phyloP scores from a whole-genome alignment of 2,329 filamentous ascomycete species.

The Epichloe aotearoae region DNA sequence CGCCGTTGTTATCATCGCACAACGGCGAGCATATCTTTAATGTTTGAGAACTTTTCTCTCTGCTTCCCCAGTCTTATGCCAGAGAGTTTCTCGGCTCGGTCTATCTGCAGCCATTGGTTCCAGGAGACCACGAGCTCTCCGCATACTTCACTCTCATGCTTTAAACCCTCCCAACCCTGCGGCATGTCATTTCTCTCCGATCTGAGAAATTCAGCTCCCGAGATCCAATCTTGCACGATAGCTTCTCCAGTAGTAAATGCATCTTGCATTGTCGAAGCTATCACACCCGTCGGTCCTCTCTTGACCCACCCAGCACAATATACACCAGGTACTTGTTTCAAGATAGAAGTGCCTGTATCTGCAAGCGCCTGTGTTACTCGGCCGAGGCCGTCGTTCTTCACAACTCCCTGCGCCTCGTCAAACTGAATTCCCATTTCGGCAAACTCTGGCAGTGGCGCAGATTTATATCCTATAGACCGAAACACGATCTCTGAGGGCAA shows the following conservation, averaged over 20 bases:
- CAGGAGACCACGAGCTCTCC: conserved; percentile 58
- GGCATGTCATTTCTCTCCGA: neutral
- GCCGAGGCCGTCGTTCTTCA: conserved; percentile 71
- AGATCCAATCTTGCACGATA: conserved; percentile 63
- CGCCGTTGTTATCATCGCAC: conserved; percentile 21
- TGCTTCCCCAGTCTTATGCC: conserved; percentile 60
- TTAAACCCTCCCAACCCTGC: conserved; percentile 66
- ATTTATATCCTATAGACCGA: conserved; percentile 90
- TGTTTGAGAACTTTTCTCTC: conserved; percentile 55
- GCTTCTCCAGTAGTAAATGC: conserved; percentile 81
- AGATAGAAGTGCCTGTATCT: conserved; percentile 18
- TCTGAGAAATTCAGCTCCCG: conserved; percentile 27
- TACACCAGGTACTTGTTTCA: conserved; percentile 47
- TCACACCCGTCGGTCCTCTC: conserved; percentile 84
- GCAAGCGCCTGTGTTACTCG: conserved; percentile 38
- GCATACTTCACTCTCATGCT: conserved; percentile 37
- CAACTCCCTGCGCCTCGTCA: conserved; percentile 57
- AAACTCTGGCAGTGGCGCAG: conserved; percentile 63
- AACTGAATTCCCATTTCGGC: conserved; percentile 64
- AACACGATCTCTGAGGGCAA: conserved; percentile 65
- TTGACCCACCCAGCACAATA: conserved; percentile 98
- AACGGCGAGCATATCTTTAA: conserved; percentile 43
- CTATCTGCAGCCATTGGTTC: conserved; percentile 75
- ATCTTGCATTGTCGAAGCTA: conserved; percentile 91
- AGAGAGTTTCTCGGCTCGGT: conserved; percentile 56